phyloP scores from a whole-genome alignment of 73 alveolate genomes.

The Paramecium primaurelia region DNA sequence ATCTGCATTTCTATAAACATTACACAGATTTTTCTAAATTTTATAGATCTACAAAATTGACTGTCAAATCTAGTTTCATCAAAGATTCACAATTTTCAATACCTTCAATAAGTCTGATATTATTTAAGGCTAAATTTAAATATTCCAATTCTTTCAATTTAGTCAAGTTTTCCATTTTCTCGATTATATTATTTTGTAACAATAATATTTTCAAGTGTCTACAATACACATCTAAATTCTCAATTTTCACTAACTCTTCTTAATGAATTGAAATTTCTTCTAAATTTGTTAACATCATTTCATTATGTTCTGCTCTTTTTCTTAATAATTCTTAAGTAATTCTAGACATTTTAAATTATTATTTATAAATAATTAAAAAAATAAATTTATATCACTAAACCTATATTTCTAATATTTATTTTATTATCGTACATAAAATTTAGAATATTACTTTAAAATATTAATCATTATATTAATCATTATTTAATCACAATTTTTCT shows the following conservation, averaged over 20 bases:
- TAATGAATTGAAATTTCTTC: conserved; percentile 98
- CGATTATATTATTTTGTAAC: conserved; percentile 96
- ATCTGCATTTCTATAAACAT: conserved; percentile 23
- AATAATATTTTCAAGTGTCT: conserved; percentile 92
- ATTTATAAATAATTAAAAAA: neutral
- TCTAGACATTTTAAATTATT: conserved; percentile 58
- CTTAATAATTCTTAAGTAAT: conserved; percentile 87
- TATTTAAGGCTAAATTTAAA: conserved; percentile 96
- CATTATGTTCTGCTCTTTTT: conserved; percentile 98
- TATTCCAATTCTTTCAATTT: conserved; percentile 97
- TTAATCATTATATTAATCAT: neutral
- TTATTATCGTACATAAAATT: neutral
- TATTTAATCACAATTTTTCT: conserved; percentile 42
- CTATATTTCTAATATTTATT: neutral
- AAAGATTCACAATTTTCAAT: conserved; percentile 94
- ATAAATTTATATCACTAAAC: too few species aligned
- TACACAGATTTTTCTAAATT: conserved; percentile 87
- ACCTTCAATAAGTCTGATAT: conserved; percentile 92
- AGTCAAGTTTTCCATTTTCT: conserved; percentile 93
- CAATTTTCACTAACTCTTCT: conserved; percentile 83
- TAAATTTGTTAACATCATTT: conserved; percentile 91
- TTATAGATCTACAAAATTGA: conserved; percentile 93
- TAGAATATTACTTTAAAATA: neutral
- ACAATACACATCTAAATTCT: conserved; percentile 84
- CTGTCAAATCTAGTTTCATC: conserved; percentile 96